Conservation (phyloP, 1,284 basidiomycete species). For the Blastosporella zonata region DNA sequence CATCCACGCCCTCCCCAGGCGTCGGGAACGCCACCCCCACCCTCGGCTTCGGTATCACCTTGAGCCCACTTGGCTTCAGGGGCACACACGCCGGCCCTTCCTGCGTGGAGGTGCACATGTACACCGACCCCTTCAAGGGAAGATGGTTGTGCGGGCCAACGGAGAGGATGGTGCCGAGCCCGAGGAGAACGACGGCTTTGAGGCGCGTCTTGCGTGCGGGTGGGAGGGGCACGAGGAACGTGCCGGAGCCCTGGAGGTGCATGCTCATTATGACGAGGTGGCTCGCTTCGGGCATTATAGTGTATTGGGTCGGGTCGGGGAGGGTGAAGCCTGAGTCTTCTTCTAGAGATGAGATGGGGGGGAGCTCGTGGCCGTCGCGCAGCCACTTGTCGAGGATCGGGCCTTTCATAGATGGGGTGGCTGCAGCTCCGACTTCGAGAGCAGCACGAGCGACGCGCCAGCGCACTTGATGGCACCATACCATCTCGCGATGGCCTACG, state of each 20-base stretch:
- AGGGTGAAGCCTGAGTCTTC: slow-evolving; percentile 16
- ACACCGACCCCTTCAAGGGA: slow-evolving; percentile 43
- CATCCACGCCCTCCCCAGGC: slow-evolving; percentile 64
- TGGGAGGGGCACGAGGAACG: slow-evolving; percentile 50
- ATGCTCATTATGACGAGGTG: slow-evolving; percentile 40
- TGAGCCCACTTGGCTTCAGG: slow-evolving; percentile 45
- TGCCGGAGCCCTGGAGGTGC: slow-evolving; percentile 37
- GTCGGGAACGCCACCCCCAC: slow-evolving; percentile 55
- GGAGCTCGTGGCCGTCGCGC: slow-evolving; percentile 51
- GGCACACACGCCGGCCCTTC: slow-evolving; percentile 34
- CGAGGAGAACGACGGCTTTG: slow-evolving; percentile 55
- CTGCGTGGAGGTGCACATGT: slow-evolving; percentile 34
- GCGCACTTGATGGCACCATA: slow-evolving; percentile 98
- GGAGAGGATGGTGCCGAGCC: slow-evolving; percentile 49
- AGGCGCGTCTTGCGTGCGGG: slow-evolving; percentile 13
- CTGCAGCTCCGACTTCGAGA: slow-evolving; percentile 58
- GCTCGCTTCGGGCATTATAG: slow-evolving; percentile 33
- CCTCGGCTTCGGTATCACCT: slow-evolving; percentile 59
- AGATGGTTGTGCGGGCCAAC: slow-evolving; percentile 46
- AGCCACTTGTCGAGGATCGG: slow-evolving; percentile 60
- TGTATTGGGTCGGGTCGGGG: slow-evolving; percentile 27
- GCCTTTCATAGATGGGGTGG: slow-evolving; percentile 29
- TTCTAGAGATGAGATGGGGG: slow-evolving; percentile 20
- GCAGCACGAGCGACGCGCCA: slow-evolving; percentile 81
- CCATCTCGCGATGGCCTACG: slow-evolving; percentile 94